Conservation (phyloP, 768 basidiomycete species). For the Mrakia gelida region DNA sequence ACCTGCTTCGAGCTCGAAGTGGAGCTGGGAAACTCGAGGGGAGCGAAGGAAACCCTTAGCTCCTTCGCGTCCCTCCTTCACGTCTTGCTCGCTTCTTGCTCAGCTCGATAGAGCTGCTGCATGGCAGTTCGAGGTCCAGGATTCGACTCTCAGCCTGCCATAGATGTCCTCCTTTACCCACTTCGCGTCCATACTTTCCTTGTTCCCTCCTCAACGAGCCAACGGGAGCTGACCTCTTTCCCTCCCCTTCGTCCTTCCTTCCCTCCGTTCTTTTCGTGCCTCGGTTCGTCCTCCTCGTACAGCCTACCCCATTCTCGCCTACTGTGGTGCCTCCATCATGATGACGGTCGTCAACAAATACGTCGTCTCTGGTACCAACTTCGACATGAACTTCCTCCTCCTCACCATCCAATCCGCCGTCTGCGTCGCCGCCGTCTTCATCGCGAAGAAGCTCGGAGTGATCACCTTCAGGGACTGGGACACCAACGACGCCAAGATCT, state of each 20-base stretch:
- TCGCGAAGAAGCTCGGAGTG: slow-evolving; percentile 43
- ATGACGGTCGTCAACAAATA: slow-evolving; percentile 99
- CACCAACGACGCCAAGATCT: slow-evolving; percentile 73
- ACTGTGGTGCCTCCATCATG: slow-evolving; percentile 85
- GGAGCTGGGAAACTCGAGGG: not conserved
- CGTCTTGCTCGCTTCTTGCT: not conserved
- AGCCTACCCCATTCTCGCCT: slow-evolving; percentile 59
- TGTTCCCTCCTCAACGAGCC: not conserved
- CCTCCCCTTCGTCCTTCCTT: not conserved
- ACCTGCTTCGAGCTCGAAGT: not conserved
- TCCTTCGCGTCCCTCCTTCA: not conserved
- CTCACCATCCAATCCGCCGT: slow-evolving; percentile 86
- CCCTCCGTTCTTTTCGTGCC: not conserved
- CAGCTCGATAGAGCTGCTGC: not conserved
- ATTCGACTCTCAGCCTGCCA: too few relatives aligned
- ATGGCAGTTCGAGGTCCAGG: not conserved
- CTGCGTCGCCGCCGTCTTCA: slow-evolving; percentile 69
- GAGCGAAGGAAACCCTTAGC: not conserved
- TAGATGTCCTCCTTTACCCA: too few relatives aligned
- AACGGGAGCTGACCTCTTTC: not conserved
- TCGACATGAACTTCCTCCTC: slow-evolving; percentile 96
- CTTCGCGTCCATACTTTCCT: not conserved
- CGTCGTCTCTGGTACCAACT: slow-evolving; percentile 85
- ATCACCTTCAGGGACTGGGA: slow-evolving; percentile 84
- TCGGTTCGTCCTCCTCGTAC: not conserved